Evolutionary conservation across 768 basidiomycete genomes (phyloP), one percentile per base, ranked within the genome.

Genomic region (Boletus barrowsii): DNA sequence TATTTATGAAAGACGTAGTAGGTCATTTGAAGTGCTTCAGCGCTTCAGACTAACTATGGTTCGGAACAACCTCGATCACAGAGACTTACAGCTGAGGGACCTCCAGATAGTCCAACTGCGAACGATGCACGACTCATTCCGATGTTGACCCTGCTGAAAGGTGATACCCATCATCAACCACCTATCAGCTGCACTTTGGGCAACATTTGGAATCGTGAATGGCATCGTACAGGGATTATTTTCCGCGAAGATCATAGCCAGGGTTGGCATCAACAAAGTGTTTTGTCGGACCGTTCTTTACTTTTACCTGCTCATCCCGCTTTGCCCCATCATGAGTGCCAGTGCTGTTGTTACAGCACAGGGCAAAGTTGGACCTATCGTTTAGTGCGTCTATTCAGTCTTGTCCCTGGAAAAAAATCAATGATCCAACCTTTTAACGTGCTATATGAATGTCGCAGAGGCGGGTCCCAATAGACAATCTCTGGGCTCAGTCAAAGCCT

Each of bases 401-500:
- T 10, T 1, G 35, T 36, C 14, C 35, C 7, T 43, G 15, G 3
- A 2, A 26, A 36, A n/a, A 32, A 33, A 41, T 20, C 0, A 13
- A 46, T 44, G 30, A 36, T 42, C 55, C 18, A 59, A 42, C 20
- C 9, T 30, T 4, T 3, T 18, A 17, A 5, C 40, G 5, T 54
- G 55, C n/a, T 79, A 79, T 42, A 75, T 84, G 61, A 82, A 76
- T 50, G 68, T 83, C 51, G 82, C 77, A 3, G 73, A 75, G 22
- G 79, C 81, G 3, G 70, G 81, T 2, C 82, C 83, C 0, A 77
- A 76, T 54, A 76, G 73, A 49, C 70, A 71, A 18, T 77, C 80
- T 2, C 71, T 85, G 5, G 83, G 83, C 11, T 77, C 17, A 72
- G 77, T 2, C 83, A 83, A 30, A 80, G 75, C 13, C 68, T 72